These are phyloP conservation scores for Mycena capillaripes DNA, from an alignment of 768 basidiomycete species.

Conservation along the genomic window DNA sequence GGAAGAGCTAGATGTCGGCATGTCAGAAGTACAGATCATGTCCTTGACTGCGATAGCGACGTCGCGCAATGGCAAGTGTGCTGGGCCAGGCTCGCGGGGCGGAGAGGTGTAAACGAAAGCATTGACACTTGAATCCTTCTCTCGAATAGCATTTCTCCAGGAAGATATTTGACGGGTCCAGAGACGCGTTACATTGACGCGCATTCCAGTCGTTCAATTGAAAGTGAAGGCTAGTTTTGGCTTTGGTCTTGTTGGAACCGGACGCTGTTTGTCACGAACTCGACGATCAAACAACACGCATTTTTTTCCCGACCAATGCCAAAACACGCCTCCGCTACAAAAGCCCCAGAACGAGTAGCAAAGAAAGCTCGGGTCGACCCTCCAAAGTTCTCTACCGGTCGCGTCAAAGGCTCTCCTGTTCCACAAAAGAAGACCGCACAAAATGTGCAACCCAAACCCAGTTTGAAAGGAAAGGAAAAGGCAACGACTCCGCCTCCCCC, in stretches of 20 bases:
- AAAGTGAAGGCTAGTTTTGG: not conserved
- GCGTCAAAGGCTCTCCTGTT: constrained; percentile 40
- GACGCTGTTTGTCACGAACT: not conserved
- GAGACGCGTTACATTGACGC: constrained; percentile 32
- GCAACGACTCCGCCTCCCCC: constrained; percentile 29
- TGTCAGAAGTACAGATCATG: constrained; percentile 79
- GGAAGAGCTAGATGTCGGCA: constrained; percentile 85
- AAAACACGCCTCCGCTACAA: constrained; percentile 32
- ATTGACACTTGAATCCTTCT: constrained; percentile 62
- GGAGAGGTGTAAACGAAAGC: constrained; percentile 62
- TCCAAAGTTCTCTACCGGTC: constrained; percentile 26
- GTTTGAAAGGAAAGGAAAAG: constrained; percentile 44
- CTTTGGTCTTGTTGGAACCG: not conserved
- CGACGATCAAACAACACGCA: constrained; percentile 14
- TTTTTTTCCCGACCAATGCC: constrained; percentile 12
- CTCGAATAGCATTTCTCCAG: constrained; percentile 49
- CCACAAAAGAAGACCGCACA: constrained; percentile 42
- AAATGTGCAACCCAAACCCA: constrained; percentile 38
- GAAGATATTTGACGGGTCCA: constrained; percentile 31
- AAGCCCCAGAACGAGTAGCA: constrained; percentile 36
- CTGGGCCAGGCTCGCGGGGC: constrained; percentile 16
- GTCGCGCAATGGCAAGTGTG: constrained; percentile 51
- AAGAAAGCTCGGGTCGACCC: constrained; percentile 47
- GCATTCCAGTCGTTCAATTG: constrained; percentile 13
- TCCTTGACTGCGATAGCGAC: constrained; percentile 84